Base-by-base conservation (phyloP, 225 moss, liverwort and hornwort species). In the Lunularia cruciata region DNA sequence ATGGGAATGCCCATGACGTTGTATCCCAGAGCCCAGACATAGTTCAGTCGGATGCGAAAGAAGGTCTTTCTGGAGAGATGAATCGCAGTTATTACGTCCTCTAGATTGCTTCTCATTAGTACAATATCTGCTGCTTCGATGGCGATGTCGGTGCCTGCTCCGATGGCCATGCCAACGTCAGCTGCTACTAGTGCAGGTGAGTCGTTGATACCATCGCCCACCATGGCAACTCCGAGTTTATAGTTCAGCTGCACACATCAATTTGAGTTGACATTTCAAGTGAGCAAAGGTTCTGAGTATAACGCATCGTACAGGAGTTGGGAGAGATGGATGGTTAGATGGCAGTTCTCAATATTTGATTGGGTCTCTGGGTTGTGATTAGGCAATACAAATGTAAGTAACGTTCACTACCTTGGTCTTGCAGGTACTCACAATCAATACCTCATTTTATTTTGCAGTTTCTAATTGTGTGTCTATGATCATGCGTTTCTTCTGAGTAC, bases 41-140 rank as follows among this genome's bases (percentile, higher is more conserved):
- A 98, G 75, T 98, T 98, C 4, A 98, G 86, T 26, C 93, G 79
- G 43, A 98, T 98, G 28, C 96, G 77, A 27, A 55, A 56, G 23
- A 98, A 98, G 0, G 96, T 86, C 35, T 85, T 89, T 1, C 91
- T 82, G 0, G 96, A 98, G 34, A 98, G 71, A 76, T 98, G 87
- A 4, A 98, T 91, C 6, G 87, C 90, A 9, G 86, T 93, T 58
- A 98, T 91, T 8, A 93, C 96, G 53, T 98, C 96, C 83, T 89
- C 96, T 79, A 98, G 65, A 39, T 89, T 93, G 76, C 91, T 93
- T 74, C 77, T 86, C 96, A 98, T 93, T 73, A 98, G 82, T 11
- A 98, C 96, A 61, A 98, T 93, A 42, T 98, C 96, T 4, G 96
- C 96, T 9, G 96, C 87, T 77, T 98, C 96, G 12, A 98, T 93